Conservation (phyloP, 78 protist species). For the Polysphondylium violaceum region DNA sequence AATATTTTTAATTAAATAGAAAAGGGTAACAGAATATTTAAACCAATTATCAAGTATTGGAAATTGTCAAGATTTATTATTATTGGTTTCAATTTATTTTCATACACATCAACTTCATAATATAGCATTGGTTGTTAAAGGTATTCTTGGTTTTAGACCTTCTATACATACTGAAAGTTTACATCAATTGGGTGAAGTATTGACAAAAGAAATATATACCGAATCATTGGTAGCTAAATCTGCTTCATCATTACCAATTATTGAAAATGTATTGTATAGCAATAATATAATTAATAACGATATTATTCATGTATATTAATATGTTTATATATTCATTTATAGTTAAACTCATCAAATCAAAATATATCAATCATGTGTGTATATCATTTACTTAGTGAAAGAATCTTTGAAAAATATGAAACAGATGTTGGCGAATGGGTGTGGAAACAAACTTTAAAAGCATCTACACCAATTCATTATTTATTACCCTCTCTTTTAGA, state of each 20-base stretch:
- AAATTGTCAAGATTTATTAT: conserved; percentile 42
- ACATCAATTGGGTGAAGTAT: conserved; percentile 52
- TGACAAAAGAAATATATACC: conserved; percentile 52
- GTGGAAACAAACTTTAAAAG: conserved; percentile 31
- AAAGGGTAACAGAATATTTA: conserved; percentile 26
- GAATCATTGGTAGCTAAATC: conserved; percentile 59
- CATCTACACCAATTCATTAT: conserved; percentile 65
- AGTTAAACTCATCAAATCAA: conserved; percentile 10
- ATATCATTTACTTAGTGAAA: conserved; percentile 53
- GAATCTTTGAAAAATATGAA: conserved; percentile 76
- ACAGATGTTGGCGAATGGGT: conserved; percentile 51
- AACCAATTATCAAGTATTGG: conserved; percentile 14
- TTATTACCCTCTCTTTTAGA: conserved; percentile 47
- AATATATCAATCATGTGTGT: conserved; percentile 40
- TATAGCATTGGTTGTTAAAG: conserved; percentile 31
- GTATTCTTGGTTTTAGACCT: conserved; percentile 61
- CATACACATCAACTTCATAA: conserved; percentile 67
- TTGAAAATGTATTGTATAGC: not conserved
- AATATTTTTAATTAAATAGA: not conserved
- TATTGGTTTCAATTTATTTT: conserved; percentile 59
- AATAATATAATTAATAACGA: too few species aligned
- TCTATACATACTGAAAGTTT: conserved; percentile 66
- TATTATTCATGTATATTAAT: too few species aligned
- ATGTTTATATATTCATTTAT: too few species aligned
- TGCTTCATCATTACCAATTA: conserved; percentile 14